Evolutionary conservation across 345 rosid genomes (phyloP).

Genomic region (Nephelium lappaceum): DNA sequence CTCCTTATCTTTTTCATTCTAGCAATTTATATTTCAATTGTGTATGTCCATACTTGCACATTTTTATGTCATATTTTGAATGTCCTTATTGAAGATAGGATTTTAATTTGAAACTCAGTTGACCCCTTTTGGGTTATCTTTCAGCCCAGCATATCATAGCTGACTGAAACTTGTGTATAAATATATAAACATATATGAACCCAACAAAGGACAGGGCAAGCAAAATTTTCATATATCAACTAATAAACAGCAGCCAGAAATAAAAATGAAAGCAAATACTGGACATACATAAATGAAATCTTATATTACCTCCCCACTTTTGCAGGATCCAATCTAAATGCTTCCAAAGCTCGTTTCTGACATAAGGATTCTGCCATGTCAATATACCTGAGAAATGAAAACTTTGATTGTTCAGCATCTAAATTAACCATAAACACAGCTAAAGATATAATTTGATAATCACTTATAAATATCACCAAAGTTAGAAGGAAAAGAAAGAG

Average conservation of each 20-base stretch:
- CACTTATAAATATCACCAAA: background rate
- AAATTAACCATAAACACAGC: background rate
- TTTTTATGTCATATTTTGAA: too few relatives aligned
- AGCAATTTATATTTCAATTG: too few relatives aligned
- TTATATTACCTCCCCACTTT: constrained; percentile 94
- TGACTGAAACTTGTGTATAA: background rate
- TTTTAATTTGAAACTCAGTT: too few relatives aligned
- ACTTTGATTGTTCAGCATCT: constrained; percentile 16
- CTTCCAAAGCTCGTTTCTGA: constrained; percentile 95
- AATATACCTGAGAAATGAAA: constrained; percentile 65
- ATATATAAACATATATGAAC: background rate
- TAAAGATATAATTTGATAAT: background rate
- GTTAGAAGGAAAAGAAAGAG: background rate
- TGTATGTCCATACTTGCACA: too few relatives aligned
- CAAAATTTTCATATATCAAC: background rate
- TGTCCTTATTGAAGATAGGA: too few relatives aligned
- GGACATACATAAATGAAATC: background rate
- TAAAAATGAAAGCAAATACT: background rate
- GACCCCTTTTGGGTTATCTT: too few relatives aligned
- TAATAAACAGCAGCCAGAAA: background rate
- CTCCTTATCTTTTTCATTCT: too few relatives aligned
- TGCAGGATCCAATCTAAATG: constrained; percentile 90
- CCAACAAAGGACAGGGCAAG: background rate
- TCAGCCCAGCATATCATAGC: background rate
- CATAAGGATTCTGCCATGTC: constrained; percentile 98